Evolutionary conservation across 1,284 basidiomycete species (phyloP), one percentile per base, ranked within the genome.

Genomic region (Ganoderma boninense): DNA sequence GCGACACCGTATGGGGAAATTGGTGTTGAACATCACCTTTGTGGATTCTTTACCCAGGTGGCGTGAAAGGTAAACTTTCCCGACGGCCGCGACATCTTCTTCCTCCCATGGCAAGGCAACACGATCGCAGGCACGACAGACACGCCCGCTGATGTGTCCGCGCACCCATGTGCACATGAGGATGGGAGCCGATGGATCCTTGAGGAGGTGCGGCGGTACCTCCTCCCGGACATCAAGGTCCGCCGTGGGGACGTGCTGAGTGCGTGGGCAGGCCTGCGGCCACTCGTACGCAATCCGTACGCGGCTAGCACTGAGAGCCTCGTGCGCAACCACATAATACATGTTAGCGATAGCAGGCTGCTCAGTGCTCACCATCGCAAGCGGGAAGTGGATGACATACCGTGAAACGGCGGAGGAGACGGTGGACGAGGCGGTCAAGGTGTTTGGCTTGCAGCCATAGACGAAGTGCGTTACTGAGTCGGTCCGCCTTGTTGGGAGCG

Each of bases 381-480:
- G 97, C 61, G 97, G 97, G 6, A 99, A 99, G 83, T 99, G 97
- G 97, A 99, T 97, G 66, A 99, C 97, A 40, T 99, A 99, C 82
- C 86, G 96, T 66, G 93, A 93, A 65, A 99, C 99, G 97, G 96
- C 97, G 42, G 90, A 97, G 84, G 96, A 99, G 85, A 95, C 96
- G 0, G 93, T 99, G 62, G 95, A 99, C 82, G 87, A 88, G 69
- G 97, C 97, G 13, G 87, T 99, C 73, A 88, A 94, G 80, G 89
- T 89, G 67, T 98, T 95, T 83, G 84, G 83, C 42, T 82, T 97
- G 64, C 82, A 90, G 77, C 82, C 83, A 42, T 86, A 82, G 73
- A 87, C 86, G 13, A 88, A 82, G 77, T 97, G 95, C 79, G 88
- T 95, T 64, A 98, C 97, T 40, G 92, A 93, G 69, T 86, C 87